phyloP scores from a whole-genome alignment of 2,329 filamentous ascomycete genomes.

The Phialophora verrucosa region DNA sequence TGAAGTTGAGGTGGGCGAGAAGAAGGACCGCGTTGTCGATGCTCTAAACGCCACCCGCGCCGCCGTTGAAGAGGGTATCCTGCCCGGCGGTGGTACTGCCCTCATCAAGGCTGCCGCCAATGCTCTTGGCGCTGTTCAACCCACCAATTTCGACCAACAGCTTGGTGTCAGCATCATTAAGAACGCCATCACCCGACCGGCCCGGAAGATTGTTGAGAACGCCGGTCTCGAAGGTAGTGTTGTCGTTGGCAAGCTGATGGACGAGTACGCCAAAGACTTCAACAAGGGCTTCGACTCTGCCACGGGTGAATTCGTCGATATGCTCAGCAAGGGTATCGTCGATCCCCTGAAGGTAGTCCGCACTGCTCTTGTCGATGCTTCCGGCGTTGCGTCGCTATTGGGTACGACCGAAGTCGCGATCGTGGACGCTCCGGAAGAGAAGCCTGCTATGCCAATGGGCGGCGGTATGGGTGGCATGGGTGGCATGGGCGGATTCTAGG shows the following conservation, averaged over 20 bases:
- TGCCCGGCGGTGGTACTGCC: conserved; percentile 96
- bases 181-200: conserved; percentile 95
- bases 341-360: conserved; percentile 99
- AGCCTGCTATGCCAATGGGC: conserved; percentile 64
- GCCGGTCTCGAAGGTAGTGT: conserved; percentile 95
- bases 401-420: conserved; percentile 98
- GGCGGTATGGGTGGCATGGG: conserved; percentile 61
- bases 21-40: conserved; percentile 99
- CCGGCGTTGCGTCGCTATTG: conserved; percentile 93
- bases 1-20: conserved; percentile 98
- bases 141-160: conserved; percentile 97
- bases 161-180: conserved; percentile 97
- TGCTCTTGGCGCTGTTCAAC: conserved; percentile 80
- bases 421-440: conserved; percentile 93
- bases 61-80: conserved; percentile 98
- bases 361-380: conserved; percentile 91
- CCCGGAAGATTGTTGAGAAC: conserved; percentile 96
- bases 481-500: conserved; percentile 35
- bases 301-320: conserved; percentile 98
- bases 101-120: conserved; percentile 96
- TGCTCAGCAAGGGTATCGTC: conserved; percentile 95
- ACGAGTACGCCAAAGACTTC: conserved; percentile 90
- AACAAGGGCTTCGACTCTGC: conserved; percentile 97
- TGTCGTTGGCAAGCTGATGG: conserved; percentile 95
- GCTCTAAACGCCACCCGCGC: conserved; percentile 97